Evolutionary conservation across 2,329 filamentous ascomycete species (phyloP), one percentile per base, ranked within the genome.

Genomic region (Aureobasidium lini): DNA sequence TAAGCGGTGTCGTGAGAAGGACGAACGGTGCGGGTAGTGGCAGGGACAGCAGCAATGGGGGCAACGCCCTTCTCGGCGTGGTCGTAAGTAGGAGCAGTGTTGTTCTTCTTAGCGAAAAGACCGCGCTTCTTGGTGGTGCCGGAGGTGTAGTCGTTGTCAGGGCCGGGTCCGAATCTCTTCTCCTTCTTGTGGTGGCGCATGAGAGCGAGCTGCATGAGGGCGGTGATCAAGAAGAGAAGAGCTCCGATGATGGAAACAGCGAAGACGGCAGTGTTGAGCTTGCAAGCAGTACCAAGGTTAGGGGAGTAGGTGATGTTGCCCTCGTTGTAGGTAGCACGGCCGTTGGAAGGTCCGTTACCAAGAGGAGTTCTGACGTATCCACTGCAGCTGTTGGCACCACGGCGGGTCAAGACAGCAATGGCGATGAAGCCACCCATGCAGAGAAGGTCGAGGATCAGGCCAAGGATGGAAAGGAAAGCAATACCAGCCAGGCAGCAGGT

Each of bases 391-490:
- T 80, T 73, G 0, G 84, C 83, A 39, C 91, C 91, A 59, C 82
- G 75, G 39, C 87, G 82, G 61, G 89, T 92, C 63, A 89, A 79
- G 50, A 86, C 78, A 0, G 91, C 90, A 61, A 96, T 83, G 69
- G 91, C 95, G 69, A 95, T 83, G 77, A 94, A 94, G 61, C 79
- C 84, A 42, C 82, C 89, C 56, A 84, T 76, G 73, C 96, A 95
- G 67, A 81, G 81, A 57, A 94, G 67, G 68, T 96, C 90, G 49
- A 96, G 78, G 28, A 92, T 62, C 63, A 95, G 83, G 63, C 83
- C 88, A 57, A 94, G 64, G 68, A 86, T 79, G 3, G 88, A 88
- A 61, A 91, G 87, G 72, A 93, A 78, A 4, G 81, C 78, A 62
- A 88, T 81, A 31, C 90, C 90, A 37, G 88, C 90, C 6, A 95